Base-by-base conservation (phyloP, 192 early-diverging fungal genomes). In the Phlyctochytrium arcticum region DNA sequence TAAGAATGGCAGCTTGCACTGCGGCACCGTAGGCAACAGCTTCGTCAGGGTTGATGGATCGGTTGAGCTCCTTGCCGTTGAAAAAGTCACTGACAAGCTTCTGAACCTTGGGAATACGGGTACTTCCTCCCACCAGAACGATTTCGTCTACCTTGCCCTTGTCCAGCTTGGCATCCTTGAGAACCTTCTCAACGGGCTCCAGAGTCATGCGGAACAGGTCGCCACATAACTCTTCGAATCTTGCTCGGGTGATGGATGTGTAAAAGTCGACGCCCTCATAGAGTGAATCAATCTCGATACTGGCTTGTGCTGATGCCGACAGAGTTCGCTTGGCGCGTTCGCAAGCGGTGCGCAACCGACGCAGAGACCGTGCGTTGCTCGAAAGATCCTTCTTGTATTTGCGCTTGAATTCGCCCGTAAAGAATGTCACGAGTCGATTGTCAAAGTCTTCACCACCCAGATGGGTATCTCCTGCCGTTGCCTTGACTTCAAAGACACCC, bases 371-470 rank as follows among this genome's bases (percentile, higher is more conserved):
- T 55, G 91, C 81, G 79, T 98, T 94, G 70, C 68, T 54, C 46
- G 90, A 80, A 46, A 95, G 78, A 83, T 98, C 93, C 88, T 94
- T 87, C 88, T 94, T 93, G 89, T 85, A 85, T 87, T 96, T 94
- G 83, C 92, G 90, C 88, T 96, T 96, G 87, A 94, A 95, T 82
- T 93, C 88, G 71, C 91, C 83, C 57, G 82, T 75, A 61, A 96
- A 98, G 89, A 92, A 89, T 73, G 88, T 83, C 70, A 98, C 91
- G 60, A 98, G 82, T 69, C 92, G 89, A 90, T 96, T 95, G 84
- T 98, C 96, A 84, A 98, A 98, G 85, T 98, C 94, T 84, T 96
- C 93, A 74, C 95, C 95, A 77, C 95, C 91, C 69, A 95, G 80
- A 70, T 95, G 91, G 49, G 92, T 95, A 75, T 95, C 91, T 84